phyloP scores from a whole-genome alignment of 2,329 filamentous ascomycete genomes.

The Fusarium bactridioides region DNA sequence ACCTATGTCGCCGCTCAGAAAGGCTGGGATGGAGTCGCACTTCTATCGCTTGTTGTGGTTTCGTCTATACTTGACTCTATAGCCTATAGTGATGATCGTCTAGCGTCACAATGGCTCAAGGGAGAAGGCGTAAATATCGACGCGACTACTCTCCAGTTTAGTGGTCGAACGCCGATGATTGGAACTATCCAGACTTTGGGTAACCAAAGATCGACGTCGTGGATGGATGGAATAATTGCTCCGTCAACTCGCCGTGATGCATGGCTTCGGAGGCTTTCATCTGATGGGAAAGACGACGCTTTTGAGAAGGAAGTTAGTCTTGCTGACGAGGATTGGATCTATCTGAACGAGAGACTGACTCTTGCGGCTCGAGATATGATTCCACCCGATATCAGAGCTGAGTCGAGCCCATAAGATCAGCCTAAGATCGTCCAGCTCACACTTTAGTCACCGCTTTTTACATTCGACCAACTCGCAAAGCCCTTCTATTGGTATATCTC shows the following conservation, averaged over 20 bases:
- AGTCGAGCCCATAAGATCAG: neutral
- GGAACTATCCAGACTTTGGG: neutral
- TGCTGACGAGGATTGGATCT: neutral
- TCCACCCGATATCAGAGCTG: neutral
- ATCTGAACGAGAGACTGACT: neutral
- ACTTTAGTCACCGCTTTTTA: no score
- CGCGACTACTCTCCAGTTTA: neutral
- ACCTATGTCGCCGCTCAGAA: neutral
- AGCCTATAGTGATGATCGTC: neutral
- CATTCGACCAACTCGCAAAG: no score
- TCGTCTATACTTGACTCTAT: neutral
- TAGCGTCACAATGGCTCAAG: neutral
- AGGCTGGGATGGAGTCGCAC: neutral
- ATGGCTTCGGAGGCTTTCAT: neutral
- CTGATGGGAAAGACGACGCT: neutral
- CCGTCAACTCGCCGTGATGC: neutral
- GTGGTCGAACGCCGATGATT: neutral
- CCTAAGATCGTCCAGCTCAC: fast-evolving
- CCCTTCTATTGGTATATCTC: neutral
- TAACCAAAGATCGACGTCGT: neutral
- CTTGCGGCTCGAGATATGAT: neutral
- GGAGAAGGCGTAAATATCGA: neutral
- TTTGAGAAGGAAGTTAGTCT: neutral
- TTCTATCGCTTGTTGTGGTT: neutral
- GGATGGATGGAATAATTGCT: neutral